Conservation (phyloP, 352 stramenopile genomes). For the Globisporangium mamillatum region DNA sequence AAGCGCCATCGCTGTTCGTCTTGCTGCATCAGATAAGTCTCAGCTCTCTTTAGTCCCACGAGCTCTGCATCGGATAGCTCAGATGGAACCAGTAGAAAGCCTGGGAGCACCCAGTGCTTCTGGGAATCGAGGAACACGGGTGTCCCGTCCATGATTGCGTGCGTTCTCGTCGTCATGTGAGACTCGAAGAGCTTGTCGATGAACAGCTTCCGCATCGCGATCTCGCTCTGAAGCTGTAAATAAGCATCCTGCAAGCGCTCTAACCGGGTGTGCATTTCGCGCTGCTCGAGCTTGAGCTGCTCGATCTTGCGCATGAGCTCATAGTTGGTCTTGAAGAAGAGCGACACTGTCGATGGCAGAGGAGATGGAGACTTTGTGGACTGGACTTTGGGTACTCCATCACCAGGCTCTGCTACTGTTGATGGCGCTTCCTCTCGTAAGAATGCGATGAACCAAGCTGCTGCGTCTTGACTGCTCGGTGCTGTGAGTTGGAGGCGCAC, state of each 20-base stretch:
- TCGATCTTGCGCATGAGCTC: conserved; percentile 60
- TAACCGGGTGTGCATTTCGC: conserved; percentile 31
- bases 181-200: conserved; percentile 47
- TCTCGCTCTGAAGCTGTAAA: conserved; percentile 30
- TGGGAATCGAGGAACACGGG: conserved; percentile 54
- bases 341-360: conserved; percentile 7
- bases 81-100: conserved; percentile 30
- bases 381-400: too few species aligned
- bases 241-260: conserved; percentile 27
- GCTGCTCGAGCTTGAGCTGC: conserved; percentile 38
- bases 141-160: conserved; percentile 61
- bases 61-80: conserved; percentile 29
- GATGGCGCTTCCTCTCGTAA: conserved; percentile 13
- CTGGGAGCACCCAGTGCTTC: conserved; percentile 65
- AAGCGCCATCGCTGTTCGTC: conserved; percentile 58
- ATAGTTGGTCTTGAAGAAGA: conserved; percentile 61
- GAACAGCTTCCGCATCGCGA: conserved; percentile 44
- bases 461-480: conserved; percentile 27
- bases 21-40: conserved; percentile 62
- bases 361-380: neutral
- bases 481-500: conserved; percentile 40
- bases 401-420: neutral
- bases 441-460: conserved; percentile 48
- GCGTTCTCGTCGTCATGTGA: conserved; percentile 56
- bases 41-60: conserved; percentile 48